Conservation (phyloP, 2,329 filamentous ascomycete genomes). For the Teratosphaeria viscida region DNA sequence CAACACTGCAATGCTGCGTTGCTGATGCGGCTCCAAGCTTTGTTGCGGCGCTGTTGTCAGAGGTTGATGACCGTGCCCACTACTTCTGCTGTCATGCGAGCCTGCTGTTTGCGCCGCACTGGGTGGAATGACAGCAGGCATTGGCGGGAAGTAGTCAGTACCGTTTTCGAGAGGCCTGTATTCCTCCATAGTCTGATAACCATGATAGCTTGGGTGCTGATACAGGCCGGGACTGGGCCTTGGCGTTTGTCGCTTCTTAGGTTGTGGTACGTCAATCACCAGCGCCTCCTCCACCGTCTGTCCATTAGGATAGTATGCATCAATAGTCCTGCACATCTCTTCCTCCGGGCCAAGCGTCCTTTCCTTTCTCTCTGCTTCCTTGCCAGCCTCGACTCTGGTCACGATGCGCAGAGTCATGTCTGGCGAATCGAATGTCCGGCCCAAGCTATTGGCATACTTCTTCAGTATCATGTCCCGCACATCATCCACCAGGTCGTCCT, state of each 20-base stretch:
- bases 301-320: slow-evolving; percentile 74
- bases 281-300: slow-evolving; percentile 84
- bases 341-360: slow-evolving; percentile 77
- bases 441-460: slow-evolving; percentile 90
- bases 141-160: slow-evolving; percentile 75
- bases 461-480: slow-evolving; percentile 82
- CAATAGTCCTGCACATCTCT: slow-evolving; percentile 64
- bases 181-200: slow-evolving; percentile 52
- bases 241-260: slow-evolving; percentile 57
- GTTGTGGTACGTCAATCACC: slow-evolving; percentile 74
- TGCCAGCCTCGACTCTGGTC: slow-evolving; percentile 41
- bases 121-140: slow-evolving; percentile 39
- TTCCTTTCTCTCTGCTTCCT: slow-evolving; percentile 35
- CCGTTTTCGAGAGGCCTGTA: slow-evolving; percentile 56
- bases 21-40: slow-evolving; percentile 31
- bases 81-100: slow-evolving; percentile 25
- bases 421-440: slow-evolving; percentile 78
- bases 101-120: slow-evolving; percentile 27
- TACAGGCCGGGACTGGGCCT: slow-evolving; percentile 61
- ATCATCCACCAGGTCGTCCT: slow-evolving; percentile 90
- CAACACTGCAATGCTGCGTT: slow-evolving; percentile 68
- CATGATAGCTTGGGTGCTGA: slow-evolving; percentile 42
- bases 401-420: slow-evolving; percentile 73
- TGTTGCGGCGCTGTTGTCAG: slow-evolving; percentile 9
- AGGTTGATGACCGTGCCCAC: background rate